Evolutionary conservation across 1,139 yeast genomes (phyloP).

Genomic region (Kodamaea sp.): DNA sequence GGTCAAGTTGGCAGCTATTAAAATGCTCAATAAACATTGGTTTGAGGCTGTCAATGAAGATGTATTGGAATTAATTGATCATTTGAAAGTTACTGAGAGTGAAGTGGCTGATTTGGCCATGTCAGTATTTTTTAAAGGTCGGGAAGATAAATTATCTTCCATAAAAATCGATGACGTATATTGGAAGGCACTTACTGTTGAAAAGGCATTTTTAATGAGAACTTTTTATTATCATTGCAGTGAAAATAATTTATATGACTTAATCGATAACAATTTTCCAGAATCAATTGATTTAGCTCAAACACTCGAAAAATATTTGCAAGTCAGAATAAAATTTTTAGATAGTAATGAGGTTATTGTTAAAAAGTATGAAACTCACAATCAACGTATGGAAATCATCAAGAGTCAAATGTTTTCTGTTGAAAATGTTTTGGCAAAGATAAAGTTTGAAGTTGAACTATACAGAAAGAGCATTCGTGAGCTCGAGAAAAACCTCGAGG

Average conservation of each 20-base stretch:
- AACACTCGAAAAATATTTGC: slow-evolving; percentile 51
- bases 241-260: slow-evolving; percentile 48
- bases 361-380: slow-evolving; percentile 11
- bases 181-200: slow-evolving; percentile 73
- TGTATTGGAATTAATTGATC: slow-evolving; percentile 65
- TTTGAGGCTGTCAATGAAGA: slow-evolving; percentile 65
- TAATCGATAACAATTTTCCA: slow-evolving; percentile 71
- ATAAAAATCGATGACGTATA: slow-evolving; percentile 56
- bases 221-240: slow-evolving; percentile 64
- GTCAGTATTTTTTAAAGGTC: slow-evolving; percentile 54
- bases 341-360: slow-evolving; percentile 27
- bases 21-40: slow-evolving; percentile 73
- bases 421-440: slow-evolving; percentile 12
- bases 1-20: slow-evolving; percentile 69
- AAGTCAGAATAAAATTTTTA: slow-evolving; percentile 37
- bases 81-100: slow-evolving; percentile 64
- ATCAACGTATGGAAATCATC: slow-evolving; percentile 12
- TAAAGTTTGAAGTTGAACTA: slow-evolving; percentile 15
- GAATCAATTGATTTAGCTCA: slow-evolving; percentile 74
- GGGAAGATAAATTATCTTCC: slow-evolving; percentile 58
- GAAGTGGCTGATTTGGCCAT: slow-evolving; percentile 66
- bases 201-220: slow-evolving; percentile 68
- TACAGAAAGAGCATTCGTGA: slow-evolving; percentile 12
- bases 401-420: slow-evolving; percentile 14
- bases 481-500: slow-evolving; percentile 9